Evolutionary conservation across 78 protist genomes (phyloP).

Genomic region (Speleostelium caveatum): DNA sequence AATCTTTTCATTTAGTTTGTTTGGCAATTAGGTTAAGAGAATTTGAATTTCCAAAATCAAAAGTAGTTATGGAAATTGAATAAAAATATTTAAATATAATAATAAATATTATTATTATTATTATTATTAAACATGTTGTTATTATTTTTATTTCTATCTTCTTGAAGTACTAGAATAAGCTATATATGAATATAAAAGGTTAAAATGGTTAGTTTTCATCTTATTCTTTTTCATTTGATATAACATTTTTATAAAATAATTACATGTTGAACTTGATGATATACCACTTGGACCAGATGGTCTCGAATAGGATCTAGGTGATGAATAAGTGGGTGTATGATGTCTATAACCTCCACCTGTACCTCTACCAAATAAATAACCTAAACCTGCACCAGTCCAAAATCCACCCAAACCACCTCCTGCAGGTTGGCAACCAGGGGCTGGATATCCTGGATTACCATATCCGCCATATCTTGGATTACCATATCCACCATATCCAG

Average conservation of each 20-base stretch:
- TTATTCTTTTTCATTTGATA: too few species aligned
- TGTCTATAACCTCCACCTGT: conserved; percentile 10
- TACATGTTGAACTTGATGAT: conserved; percentile 36
- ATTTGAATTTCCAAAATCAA: conserved; percentile 28
- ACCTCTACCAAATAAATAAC: conserved; percentile 27
- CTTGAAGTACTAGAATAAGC: conserved; percentile 55
- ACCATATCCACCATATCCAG: background rate
- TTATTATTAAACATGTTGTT: too few species aligned
- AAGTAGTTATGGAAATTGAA: too few species aligned
- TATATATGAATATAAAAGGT: background rate
- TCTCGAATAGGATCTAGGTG: background rate
- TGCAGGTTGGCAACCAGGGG: conserved; percentile 9
- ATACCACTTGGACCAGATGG: conserved; percentile 18
- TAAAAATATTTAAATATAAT: too few species aligned
- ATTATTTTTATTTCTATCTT: conserved; percentile 25
- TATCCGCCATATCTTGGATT: background rate
- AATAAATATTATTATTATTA: too few species aligned
- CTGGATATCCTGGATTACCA: background rate
- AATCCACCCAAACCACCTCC: background rate
- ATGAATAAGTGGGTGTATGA: background rate
- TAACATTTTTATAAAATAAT: background rate
- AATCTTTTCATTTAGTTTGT: conserved; percentile 15
- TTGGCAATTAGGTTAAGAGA: conserved; percentile 63
- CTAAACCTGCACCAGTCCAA: conserved; percentile 17
- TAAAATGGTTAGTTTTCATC: too few species aligned